Percentiles rank a stretch among this genome's conserved stretches.
These are phyloP conservation scores for Suillus fuscotomentosus DNA, from an alignment of 768 basidiomycete species.

Conservation along the genomic window DNA sequence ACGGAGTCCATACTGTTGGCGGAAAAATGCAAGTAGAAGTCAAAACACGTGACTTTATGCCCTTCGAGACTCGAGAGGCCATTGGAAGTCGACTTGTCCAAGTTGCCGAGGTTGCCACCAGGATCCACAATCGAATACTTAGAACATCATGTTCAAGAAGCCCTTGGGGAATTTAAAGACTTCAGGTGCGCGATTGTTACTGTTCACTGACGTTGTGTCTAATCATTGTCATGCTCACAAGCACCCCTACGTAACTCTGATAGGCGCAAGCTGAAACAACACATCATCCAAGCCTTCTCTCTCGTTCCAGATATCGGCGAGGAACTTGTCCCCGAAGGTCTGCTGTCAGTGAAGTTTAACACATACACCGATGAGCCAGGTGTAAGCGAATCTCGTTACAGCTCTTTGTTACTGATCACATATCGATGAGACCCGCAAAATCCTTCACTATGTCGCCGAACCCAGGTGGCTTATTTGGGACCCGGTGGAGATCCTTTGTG, in stretches of 20 bases:
- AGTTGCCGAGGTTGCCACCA: background rate
- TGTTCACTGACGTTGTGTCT: background rate
- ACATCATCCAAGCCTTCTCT: conserved; percentile 46
- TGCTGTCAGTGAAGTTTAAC: conserved; percentile 64
- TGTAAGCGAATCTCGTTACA: conserved; percentile 39
- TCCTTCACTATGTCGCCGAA: background rate
- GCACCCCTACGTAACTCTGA: conserved; percentile 75
- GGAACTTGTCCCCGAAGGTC: conserved; percentile 69
- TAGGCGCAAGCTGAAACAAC: conserved; percentile 66
- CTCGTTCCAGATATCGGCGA: conserved; percentile 61
- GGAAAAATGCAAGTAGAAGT: background rate
- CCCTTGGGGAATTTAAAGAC: conserved; percentile 67
- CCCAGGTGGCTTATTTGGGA: conserved; percentile 62
- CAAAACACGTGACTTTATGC: background rate
- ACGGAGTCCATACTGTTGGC: background rate
- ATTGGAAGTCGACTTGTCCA: background rate
- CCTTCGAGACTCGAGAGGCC: too few relatives aligned
- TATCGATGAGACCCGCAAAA: conserved; percentile 6
- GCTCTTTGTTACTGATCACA: conserved; percentile 1
- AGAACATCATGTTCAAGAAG: conserved; percentile 72
- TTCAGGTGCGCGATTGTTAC: conserved; percentile 38
- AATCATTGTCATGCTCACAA: conserved; percentile 10
- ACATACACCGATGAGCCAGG: conserved; percentile 66
- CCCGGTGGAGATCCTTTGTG: conserved; percentile 72
- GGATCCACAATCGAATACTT: background rate